Base-by-base conservation (phyloP, 352 stramenopile genomes). In the Peronospora farinosa region DNA sequence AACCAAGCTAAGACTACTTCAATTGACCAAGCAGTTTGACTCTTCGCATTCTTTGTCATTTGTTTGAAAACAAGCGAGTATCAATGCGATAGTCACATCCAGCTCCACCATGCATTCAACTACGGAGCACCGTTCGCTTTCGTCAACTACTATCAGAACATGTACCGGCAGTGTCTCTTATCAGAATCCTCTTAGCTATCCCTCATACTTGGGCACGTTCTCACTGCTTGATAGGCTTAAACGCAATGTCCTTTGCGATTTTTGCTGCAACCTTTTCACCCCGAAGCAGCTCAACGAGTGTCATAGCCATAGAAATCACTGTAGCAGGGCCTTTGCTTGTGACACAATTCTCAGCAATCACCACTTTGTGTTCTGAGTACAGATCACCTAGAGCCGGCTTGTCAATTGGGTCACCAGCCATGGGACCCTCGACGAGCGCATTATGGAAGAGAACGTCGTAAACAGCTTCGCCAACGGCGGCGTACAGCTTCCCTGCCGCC, bases 271-370 rank as follows among this genome's bases (percentile, higher is more conserved):
- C 45, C 8, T 63, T 69, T 28, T 81, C 62, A 3, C 78, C 67
- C 9, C 78, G 72, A 51, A 87, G 47, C 30, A 89, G 48, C 54
- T 85, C 69, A 10, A 86, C 69, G 17, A 90, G 47, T 9, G 62
- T 64, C 28, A 90, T 32, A 5, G 62, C 74, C 71, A 84, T 72
- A 8, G 53, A 49, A 16, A 90, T 72, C 8, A 67, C 69, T 12
- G 78, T 86, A 4, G 46, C 78, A 13, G 76, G 76, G 7, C 74
- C 72, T 54, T 84, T 62, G 23, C 69, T 86, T 13, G 78, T 90
- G 12, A 90, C 63, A 51, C 76, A 87, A 28, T 86, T 84, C 32
- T 62, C 72, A 0, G 65, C 48, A 15, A 86, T 68, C 25, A 87
- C 76, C 23, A 89, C 63, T 17, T 56, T 49, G 13, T 84, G 63